Evolutionary conservation across 176 grass and related monocot genomes (phyloP).

Genomic region (Metroxylon sagu): DNA sequence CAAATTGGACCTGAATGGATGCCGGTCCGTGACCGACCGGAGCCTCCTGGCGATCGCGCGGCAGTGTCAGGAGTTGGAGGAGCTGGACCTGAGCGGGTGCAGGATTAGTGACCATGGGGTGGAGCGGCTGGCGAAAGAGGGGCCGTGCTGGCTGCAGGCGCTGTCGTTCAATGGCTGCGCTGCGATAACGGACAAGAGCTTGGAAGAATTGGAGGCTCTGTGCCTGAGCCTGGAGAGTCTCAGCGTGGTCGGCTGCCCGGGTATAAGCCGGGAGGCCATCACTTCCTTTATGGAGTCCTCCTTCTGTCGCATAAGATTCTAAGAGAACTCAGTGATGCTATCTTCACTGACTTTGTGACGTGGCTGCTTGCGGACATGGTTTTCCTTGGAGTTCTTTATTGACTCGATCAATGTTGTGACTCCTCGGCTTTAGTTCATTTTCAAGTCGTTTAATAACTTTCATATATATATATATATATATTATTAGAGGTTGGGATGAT

Average conservation of each 20-base stretch:
- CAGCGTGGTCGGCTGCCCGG: not conserved
- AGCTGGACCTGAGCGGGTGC: slow-evolving; percentile 7
- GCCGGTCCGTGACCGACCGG: not conserved
- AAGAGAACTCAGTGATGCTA: too few relatives aligned
- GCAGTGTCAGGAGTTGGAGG: slow-evolving; percentile 6
- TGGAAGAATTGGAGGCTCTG: not conserved
- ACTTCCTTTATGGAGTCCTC: too few relatives aligned
- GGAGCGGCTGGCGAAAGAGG: not conserved
- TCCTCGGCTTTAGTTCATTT: too few relatives aligned
- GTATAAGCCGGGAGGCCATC: not conserved
- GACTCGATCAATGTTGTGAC: too few relatives aligned
- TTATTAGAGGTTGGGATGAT: too few relatives aligned
- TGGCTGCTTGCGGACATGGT: too few relatives aligned
- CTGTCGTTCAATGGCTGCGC: not conserved
- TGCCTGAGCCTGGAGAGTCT: not conserved
- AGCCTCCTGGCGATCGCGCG: slow-evolving; percentile 17
- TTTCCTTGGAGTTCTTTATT: too few relatives aligned
- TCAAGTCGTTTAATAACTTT: too few relatives aligned
- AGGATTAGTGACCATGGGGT: slow-evolving; percentile 1
- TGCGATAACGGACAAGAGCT: not conserved
- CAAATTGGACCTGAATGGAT: not conserved
- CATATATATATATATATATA: too few relatives aligned
- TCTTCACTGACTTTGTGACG: too few relatives aligned
- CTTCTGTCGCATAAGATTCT: too few relatives aligned
- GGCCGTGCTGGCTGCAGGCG: not conserved